These are phyloP conservation scores for Aspergillus pseudoglaucus DNA, from an alignment of 2,329 filamentous ascomycete species.

Conservation along the genomic window DNA sequence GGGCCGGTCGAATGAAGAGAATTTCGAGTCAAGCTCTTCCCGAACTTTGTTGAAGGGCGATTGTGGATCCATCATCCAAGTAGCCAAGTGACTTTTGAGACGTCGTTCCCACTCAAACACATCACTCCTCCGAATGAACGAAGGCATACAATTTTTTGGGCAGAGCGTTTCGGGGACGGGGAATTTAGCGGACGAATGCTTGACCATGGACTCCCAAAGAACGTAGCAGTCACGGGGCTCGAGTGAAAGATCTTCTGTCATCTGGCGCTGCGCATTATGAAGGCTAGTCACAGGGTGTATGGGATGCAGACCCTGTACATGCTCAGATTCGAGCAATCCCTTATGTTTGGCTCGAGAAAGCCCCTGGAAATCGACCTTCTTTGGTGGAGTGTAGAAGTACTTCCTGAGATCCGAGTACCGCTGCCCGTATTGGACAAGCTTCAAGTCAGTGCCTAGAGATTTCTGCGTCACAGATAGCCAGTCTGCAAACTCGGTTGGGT, in stretches of 20 bases:
- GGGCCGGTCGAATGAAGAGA: neutral
- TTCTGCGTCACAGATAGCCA: conserved; percentile 63
- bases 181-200: conserved; percentile 48
- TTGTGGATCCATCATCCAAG: conserved; percentile 53
- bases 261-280: conserved; percentile 54
- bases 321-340: conserved; percentile 41
- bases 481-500: conserved; percentile 61
- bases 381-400: conserved; percentile 56
- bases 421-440: conserved; percentile 61
- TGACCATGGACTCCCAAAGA: conserved; percentile 59
- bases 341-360: conserved; percentile 29
- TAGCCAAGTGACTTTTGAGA: conserved; percentile 53
- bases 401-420: conserved; percentile 75
- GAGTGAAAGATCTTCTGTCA: conserved; percentile 61
- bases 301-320: conserved; percentile 47
- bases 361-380: conserved; percentile 46
- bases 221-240: conserved; percentile 65
- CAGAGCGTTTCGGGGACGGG: conserved; percentile 32
- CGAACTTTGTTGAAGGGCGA: conserved; percentile 51
- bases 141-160: conserved; percentile 41
- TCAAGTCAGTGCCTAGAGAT: conserved; percentile 56
- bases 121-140: conserved; percentile 57
- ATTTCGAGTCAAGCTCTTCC: conserved; percentile 36
- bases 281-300: conserved; percentile 63
- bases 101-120: conserved; percentile 58